Evolutionary conservation across 192 early-diverging fungal genomes (phyloP), one percentile per base, ranked within the genome.

Genomic region (Dissophora ornata): DNA sequence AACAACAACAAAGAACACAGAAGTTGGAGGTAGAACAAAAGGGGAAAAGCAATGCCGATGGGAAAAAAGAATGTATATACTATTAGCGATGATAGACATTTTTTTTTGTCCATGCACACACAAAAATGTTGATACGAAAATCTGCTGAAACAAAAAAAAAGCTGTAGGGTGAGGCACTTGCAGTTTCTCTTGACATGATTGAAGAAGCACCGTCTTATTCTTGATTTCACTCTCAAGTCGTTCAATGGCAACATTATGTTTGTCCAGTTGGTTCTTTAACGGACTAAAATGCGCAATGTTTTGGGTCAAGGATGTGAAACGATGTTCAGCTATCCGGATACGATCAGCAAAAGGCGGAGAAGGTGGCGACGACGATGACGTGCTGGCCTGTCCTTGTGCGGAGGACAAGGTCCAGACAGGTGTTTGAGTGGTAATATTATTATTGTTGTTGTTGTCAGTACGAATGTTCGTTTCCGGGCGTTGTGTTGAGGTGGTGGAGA

Each of bases 201-300:
- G 57, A 4, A 67, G 65, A 38, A 62, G 64, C 34, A 40, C 73
- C 33, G 58, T 62, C 40, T 67, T 77, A 28, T 67, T 67, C 65
- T 77, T 77, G 52, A 77, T 48, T 38, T 77, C 73, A 33, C 9
- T 57, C 36, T 77, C 73, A 22, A 77, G 64, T 1, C 65, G 63
- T 15, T 77, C 73, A 44, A 77, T 77, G 12, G 65, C 32, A 6
- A 77, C 8, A 28, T 77, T 77, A 47, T 77, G 73, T 36, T 62
- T 77, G 57, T 77, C 73, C 15, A 77, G 47, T 22, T 67, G 73
- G 19, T 15, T 61, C 47, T 77, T 77, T 42, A 77, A 53, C 4
- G 73, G 73, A 53, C 73, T 77, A 53, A 77, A 77, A 53, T 77
- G 73, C 7, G 73, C 64, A 57, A 77, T 77, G 59, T 77, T 77